These are phyloP conservation scores for Planoprotostelium fungivorum DNA, from an alignment of 78 protist genomes.

Conservation along the genomic window DNA sequence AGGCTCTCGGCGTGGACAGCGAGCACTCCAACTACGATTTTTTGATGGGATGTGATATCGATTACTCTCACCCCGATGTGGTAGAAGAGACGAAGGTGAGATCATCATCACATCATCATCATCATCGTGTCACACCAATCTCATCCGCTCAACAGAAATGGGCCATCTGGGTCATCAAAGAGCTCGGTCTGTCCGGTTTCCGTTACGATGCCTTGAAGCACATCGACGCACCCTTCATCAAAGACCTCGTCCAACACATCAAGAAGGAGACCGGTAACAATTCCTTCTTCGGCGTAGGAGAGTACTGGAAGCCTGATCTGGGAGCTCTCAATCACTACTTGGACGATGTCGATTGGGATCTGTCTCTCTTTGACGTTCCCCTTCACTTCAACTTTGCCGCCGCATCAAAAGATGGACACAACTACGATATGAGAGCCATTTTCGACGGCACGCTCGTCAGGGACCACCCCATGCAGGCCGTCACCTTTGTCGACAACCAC, in stretches of 20 bases:
- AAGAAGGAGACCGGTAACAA: not conserved
- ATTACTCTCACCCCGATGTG: slow-evolving; percentile 1
- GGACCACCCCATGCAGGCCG: slow-evolving; percentile 9
- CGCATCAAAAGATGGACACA: slow-evolving; percentile 6
- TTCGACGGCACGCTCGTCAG: slow-evolving; percentile 13
- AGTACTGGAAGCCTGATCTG: slow-evolving; percentile 25
- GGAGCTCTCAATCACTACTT: not conserved
- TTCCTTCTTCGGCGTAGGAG: slow-evolving; percentile 18
- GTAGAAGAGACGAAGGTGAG: slow-evolving; percentile 6
- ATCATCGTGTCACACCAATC: too few species aligned
- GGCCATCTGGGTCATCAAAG: not conserved
- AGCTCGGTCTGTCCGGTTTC: slow-evolving; percentile 10
- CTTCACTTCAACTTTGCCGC: slow-evolving; percentile 21
- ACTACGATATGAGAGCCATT: slow-evolving; percentile 21
- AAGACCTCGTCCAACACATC: not conserved
- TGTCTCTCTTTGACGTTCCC: slow-evolving; percentile 26
- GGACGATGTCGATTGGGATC: slow-evolving; percentile 1
- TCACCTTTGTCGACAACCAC: slow-evolving; percentile 26
- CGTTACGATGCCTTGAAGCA: slow-evolving; percentile 33
- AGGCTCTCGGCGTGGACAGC: slow-evolving; percentile 6
- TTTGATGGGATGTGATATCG: slow-evolving; percentile 26
- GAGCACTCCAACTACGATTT: slow-evolving; percentile 19
- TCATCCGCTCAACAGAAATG: too few species aligned
- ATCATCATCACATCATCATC: too few species aligned
- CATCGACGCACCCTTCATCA: slow-evolving; percentile 8